Evolutionary conservation across 768 basidiomycete genomes (phyloP), one percentile per base, ranked within the genome.

Genomic region (Phanerodontia chrysosporium): DNA sequence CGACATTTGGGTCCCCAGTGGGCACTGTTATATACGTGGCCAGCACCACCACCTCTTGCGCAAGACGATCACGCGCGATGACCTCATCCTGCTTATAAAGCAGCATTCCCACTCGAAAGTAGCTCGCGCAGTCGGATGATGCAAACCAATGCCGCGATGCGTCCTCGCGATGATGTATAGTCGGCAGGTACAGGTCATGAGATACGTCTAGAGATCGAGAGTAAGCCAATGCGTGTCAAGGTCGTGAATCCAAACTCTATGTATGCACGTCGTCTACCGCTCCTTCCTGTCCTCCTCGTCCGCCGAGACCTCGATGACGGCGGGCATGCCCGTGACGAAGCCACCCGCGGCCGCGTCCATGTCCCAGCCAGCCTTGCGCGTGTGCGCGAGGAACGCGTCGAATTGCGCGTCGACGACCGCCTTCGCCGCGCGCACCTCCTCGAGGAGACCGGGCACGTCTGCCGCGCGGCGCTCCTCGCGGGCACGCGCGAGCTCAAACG

Each of bases 271-370:
- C 39, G 32, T 42, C 39, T 42, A 42, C 16, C 39, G 39, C 39
- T 42, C 18, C 39, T 42, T 42, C 39, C 16, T 42, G 18, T 42
- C 39, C 39, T 42, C 39, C 39, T 18, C 39, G 18, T 42, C 49
- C 12, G 28, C 29, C 10, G 49, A 28, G 21, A 48, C 46, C 8
- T 51, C 24, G 18, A 70, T 58, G 30, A 65, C 66, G 1, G 59
- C 45, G 21, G 67, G 65, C 8, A 63, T 62, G 0, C 69, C 67
- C 0, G 62, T 63, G 1, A 69, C 54, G 10, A 70, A 45, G 18
- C 61, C 66, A 9, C 55, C 54, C 8, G 54, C 59, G 5, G 66
- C 63, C 51, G 65, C 69, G 27, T 66, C 66, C n/a, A 68, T 52
- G 49, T 65, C 63, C 69, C 69, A 70, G 18, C 65, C 66, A 13